Evolutionary conservation across 768 basidiomycete genomes (phyloP).

Genomic region (Imleria badia): DNA sequence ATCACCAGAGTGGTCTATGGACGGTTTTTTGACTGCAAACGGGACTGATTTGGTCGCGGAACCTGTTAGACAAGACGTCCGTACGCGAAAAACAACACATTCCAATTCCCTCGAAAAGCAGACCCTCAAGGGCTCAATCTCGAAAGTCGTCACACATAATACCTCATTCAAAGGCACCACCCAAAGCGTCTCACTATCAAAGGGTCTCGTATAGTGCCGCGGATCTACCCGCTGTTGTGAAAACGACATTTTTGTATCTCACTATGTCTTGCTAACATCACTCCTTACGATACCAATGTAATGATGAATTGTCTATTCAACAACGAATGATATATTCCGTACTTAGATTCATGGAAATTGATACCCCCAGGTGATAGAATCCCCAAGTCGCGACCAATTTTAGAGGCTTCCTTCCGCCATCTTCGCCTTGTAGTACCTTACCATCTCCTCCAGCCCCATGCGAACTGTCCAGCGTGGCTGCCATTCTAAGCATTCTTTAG

Average conservation of each 20-base stretch:
- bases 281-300: slow-evolving; percentile 15
- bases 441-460: slow-evolving; percentile 95
- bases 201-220: slow-evolving; percentile 3
- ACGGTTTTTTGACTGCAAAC: slow-evolving; percentile 31
- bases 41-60: slow-evolving; percentile 40
- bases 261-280: slow-evolving; percentile 7
- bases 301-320: slow-evolving; percentile 11
- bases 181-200: slow-evolving; percentile 14
- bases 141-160: slow-evolving; percentile 44
- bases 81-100: slow-evolving; percentile 41
- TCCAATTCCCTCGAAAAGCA: slow-evolving; percentile 46
- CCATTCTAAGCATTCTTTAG: slow-evolving; percentile 83
- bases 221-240: not conserved
- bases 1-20: slow-evolving; percentile 27
- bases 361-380: slow-evolving; percentile 1
- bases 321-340: slow-evolving; percentile 5
- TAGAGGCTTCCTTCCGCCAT: slow-evolving; percentile 82
- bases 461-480: slow-evolving; percentile 90
- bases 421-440: slow-evolving; percentile 87
- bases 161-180: slow-evolving; percentile 12
- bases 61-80: slow-evolving; percentile 38
- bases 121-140: slow-evolving; percentile 54
- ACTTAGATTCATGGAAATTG: slow-evolving; percentile 19
- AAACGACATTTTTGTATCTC: slow-evolving; percentile 18
- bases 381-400: not conserved